Base-by-base conservation (phyloP, 2,329 filamentous ascomycete genomes). In the Pseudovirgaria hyperparasitica region DNA sequence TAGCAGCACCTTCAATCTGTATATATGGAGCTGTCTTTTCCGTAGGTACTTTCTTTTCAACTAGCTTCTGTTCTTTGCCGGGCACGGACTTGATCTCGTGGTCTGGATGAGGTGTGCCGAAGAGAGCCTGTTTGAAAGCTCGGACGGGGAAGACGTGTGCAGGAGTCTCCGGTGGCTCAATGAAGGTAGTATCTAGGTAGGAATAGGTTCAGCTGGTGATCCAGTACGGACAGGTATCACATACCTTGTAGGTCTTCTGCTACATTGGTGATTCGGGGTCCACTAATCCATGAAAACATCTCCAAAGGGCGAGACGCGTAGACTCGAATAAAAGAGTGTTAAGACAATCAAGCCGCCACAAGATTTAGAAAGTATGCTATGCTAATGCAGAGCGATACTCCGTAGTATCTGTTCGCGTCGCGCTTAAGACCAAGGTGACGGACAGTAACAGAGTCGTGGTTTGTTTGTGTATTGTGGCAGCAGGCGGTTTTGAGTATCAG, bases 81-180 rank as follows among this genome's bases (percentile, higher is more conserved):
- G 38, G 9, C 8, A 7, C 10, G 13, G 26, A 15, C 16, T 28
- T 22, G 8, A 8, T 15, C 18, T 43, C 52, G 16, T 67, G 58
- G 21, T 62, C 56, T 8, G 63, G 62, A 13, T 65, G 63, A 9
- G 72, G 72, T 1, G 72, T 76, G 15, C 72, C 72, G 50, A 74
- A 76, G 30, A 78, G 52, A 22, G 70, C 68, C 34, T 72, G 70
- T 41, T 70, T 73, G 50, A 77, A 73, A 10, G 74, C 74, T 41
- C 73, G 72, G 30, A 75, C 66, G 11, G 72, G 72, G 45, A 79
- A 79, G 13, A 76, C 61, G 24, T 72, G 72, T 24, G 72, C 73
- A 6, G 74, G 73, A 1, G 74, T 77, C 37, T 75, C 70, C 26
- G 71, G 72, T 5, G 65, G 56, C 22, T 75, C 70, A 32, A 65